A percentile compares a stretch with the other conserved stretches of the same genome.
Evolutionary conservation across 441 rosid species (phyloP).

Genomic region (Adansonia gregorii): DNA sequence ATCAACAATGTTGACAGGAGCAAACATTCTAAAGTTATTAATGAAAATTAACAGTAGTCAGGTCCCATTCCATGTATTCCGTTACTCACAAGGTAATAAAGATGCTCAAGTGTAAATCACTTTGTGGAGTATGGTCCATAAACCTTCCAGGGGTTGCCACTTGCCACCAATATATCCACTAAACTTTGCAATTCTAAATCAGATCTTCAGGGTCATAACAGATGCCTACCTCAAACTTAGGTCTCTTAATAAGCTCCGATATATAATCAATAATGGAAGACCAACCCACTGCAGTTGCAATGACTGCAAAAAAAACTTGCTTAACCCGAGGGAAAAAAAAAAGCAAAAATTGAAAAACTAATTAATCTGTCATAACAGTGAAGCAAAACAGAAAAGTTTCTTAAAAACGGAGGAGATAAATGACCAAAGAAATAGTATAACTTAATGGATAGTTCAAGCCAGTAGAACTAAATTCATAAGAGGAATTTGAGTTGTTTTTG

Average conservation of each 20-base stretch:
- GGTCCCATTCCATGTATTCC: neutral
- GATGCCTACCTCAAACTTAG: constrained; percentile 78
- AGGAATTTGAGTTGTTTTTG: neutral
- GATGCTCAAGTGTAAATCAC: constrained; percentile 93
- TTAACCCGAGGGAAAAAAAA: constrained; percentile 56
- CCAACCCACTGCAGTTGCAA: constrained; percentile 94
- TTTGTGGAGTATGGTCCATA: constrained; percentile 87
- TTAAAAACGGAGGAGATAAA: neutral
- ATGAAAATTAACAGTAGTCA: neutral
- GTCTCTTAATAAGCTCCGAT: constrained; percentile 71
- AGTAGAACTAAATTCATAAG: neutral
- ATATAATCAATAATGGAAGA: constrained; percentile 89
- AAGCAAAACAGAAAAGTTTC: neutral
- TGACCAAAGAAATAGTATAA: neutral
- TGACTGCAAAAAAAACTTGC: constrained; percentile 73
- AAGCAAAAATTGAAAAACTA: neutral
- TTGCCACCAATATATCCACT: constrained; percentile 76
- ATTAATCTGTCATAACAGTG: neutral
- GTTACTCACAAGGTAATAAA: constrained; percentile 75
- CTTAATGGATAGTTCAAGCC: neutral
- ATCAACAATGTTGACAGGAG: neutral
- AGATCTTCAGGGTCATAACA: constrained; percentile 78
- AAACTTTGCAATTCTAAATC: constrained; percentile 60
- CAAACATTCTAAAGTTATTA: neutral
- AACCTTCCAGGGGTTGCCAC: constrained; percentile 94